Evolutionary conservation across 2,329 filamentous ascomycete species (phyloP).

Genomic region (Colletotrichum spaethianum): DNA sequence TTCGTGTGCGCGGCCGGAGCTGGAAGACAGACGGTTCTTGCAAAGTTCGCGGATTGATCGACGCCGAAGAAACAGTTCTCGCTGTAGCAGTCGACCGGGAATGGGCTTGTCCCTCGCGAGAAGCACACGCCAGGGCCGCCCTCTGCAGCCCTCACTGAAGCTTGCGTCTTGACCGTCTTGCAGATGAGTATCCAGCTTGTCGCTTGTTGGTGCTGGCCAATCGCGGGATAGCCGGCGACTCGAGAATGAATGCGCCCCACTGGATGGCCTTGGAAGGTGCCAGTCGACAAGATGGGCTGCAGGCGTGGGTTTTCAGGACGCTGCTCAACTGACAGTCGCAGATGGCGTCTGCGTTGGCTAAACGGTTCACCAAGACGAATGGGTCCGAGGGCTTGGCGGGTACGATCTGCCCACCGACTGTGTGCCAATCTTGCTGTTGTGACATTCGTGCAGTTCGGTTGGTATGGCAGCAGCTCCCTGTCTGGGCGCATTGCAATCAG

Average conservation of each 20-base stretch:
- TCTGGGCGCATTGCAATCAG: neutral
- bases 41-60: neutral
- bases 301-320: neutral
- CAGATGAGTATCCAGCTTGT: neutral
- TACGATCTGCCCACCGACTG: neutral
- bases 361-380: neutral
- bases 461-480: neutral
- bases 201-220: neutral
- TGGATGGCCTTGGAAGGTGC: neutral
- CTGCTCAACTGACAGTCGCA: neutral
- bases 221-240: neutral
- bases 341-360: neutral
- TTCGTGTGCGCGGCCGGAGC: neutral
- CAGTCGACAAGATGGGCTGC: neutral
- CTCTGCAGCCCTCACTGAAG: no score
- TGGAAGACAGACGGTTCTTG: neutral
- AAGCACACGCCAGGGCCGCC: no score
- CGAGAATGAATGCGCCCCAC: neutral
- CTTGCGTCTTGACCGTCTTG: no score
- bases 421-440: neutral
- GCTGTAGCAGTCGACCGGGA: neutral
- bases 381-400: neutral
- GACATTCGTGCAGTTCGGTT: neutral
- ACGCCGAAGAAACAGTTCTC: neutral
- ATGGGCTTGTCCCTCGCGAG: neutral